Evolutionary conservation across 345 rosid genomes (phyloP), one percentile per base, ranked within the genome.

Genomic region (Pistacia vera): DNA sequence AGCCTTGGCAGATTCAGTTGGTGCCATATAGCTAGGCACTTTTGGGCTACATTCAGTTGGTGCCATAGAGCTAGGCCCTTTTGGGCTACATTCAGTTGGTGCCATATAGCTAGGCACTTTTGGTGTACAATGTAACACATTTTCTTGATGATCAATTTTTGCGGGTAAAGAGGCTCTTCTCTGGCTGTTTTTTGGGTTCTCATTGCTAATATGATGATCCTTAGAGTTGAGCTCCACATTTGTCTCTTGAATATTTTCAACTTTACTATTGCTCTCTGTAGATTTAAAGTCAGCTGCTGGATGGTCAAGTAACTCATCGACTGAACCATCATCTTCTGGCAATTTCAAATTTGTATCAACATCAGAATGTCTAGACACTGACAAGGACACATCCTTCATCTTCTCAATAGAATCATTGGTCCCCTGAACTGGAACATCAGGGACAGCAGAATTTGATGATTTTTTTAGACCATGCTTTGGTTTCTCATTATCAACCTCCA

Each of bases 31-130:
- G 84, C 97, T 88, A 13, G 96, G 97, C 44, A 38, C 44, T 38
- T 38, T 38, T 38, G 44, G 44, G 44, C 89, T 91, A 78, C 96
- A 92, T 84, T 86, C 88, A 77, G 97, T 94, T 64, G 96, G 91
- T 60, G 92, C 92, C 98, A 91, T 94, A 73, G 91, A 94, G 84
- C 97, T 88, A 13, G 96, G 97, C 44, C 4, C 44, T 38, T 38
- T 38, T 38, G 44, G 44, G 44, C 89, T 91, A 78, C 96, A 92
- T 84, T 86, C 88, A 77, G 97, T 94, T 64, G 96, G 91, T 60
- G 92, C 92, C 98, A 91, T 94, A 75, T 91, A 94, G 83, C 96
- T 88, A 12, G 96, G 97, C 65, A 88, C 78, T 74, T 86, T 92
- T 17, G 87, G 65, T n/a, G 85, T 77, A 66, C 82, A 85, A 14